These are phyloP conservation scores for Boletus insuetus DNA, from an alignment of 768 basidiomycete genomes.

Conservation along the genomic window DNA sequence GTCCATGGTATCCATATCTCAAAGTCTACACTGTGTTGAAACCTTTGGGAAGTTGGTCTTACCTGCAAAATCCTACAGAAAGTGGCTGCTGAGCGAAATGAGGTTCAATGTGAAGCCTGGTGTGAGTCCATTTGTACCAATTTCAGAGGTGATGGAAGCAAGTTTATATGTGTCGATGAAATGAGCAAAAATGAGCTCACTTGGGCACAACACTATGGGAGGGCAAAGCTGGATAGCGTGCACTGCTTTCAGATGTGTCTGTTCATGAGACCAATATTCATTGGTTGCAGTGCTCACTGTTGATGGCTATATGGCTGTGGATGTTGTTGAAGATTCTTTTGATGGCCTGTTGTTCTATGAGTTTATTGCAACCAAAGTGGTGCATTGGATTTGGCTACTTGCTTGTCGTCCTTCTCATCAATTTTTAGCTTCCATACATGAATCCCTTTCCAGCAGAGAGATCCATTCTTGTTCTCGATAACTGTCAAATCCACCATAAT, in stretches of 20 bases:
- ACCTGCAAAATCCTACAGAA: not conserved
- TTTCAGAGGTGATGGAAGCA: not conserved
- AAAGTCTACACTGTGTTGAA: too few species aligned
- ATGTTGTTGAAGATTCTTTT: not conserved
- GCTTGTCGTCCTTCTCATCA: too few species aligned
- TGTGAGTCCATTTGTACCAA: not conserved
- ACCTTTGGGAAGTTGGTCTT: not conserved
- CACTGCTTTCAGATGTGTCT: not conserved
- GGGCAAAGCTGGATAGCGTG: not conserved
- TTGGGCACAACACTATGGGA: not conserved
- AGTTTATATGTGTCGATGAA: not conserved
- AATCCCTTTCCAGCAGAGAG: not conserved
- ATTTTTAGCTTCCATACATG: not conserved
- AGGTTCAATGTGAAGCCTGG: not conserved
- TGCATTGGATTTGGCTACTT: too few species aligned
- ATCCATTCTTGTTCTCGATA: constrained; percentile 1
- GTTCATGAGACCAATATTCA: not conserved
- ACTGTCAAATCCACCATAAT: constrained; percentile 5
- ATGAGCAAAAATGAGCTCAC: not conserved
- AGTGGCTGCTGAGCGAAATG: not conserved
- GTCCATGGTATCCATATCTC: too few species aligned
- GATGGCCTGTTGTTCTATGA: not conserved
- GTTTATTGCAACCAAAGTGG: not conserved
- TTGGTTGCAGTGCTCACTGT: not conserved
- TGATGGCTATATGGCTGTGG: not conserved